Percentiles rank a stretch among this genome's conserved stretches.
phyloP scores from a whole-genome alignment of 257 asterid genomes.

The Buddleja alternifolia region DNA sequence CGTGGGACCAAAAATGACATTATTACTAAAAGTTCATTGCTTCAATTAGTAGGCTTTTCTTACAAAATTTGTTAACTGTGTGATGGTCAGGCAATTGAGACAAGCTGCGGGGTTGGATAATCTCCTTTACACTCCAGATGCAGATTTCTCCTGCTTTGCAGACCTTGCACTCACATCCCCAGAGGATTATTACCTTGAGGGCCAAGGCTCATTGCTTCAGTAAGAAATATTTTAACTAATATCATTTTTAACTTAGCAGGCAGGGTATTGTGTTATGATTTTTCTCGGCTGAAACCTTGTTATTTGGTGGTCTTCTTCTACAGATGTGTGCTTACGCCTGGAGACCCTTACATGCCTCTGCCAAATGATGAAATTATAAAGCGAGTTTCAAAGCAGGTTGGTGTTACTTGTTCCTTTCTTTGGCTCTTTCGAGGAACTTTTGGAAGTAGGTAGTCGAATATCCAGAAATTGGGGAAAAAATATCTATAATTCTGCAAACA shows the following conservation, averaged over 20 bases:
- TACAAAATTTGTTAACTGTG: constrained; percentile 23
- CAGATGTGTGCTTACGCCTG: constrained; percentile 98
- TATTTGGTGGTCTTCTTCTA: constrained; percentile 26
- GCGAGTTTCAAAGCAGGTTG: constrained; percentile 92
- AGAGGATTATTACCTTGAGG: constrained; percentile 85
- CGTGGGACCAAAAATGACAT: no score
- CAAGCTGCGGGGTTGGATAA: constrained; percentile 86
- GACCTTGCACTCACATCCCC: constrained; percentile 98
- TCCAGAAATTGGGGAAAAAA: constrained; percentile 5
- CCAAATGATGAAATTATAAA: constrained; percentile 81
- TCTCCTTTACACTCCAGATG: constrained; percentile 96
- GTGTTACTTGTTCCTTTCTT: constrained; percentile 20
- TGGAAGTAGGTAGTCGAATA: neutral
- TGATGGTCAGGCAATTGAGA: constrained; percentile 72
- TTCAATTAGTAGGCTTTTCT: constrained; percentile 16
- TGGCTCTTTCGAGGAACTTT: constrained; percentile 1
- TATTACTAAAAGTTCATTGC: no score
- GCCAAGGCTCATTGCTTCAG: constrained; percentile 99
- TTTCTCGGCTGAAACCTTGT: constrained; percentile 23
- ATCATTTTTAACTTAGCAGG: no score
- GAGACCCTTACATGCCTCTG: constrained; percentile 98
- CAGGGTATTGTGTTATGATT: constrained; percentile 6
- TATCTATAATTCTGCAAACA: neutral
- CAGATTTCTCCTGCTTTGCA: constrained; percentile 97
- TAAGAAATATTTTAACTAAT: constrained; percentile 39